Evolutionary conservation across 192 early-diverging fungal species (phyloP).

Genomic region (Backusella parvicylindrica): DNA sequence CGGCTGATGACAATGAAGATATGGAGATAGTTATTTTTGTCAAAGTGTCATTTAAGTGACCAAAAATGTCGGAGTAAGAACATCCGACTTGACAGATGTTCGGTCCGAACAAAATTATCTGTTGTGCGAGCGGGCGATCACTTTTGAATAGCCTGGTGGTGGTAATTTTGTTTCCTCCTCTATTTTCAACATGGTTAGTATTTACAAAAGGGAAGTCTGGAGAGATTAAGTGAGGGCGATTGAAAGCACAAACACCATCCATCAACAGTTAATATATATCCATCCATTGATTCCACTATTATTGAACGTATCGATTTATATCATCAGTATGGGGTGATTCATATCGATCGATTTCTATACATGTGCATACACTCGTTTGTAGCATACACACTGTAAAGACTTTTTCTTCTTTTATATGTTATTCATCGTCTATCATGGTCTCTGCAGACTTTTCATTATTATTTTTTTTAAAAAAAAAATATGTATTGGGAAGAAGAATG

Average conservation of each 20-base stretch:
- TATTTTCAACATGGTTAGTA: slow-evolving; percentile 17
- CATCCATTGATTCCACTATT: not conserved
- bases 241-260: not conserved
- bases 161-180: slow-evolving; percentile 7
- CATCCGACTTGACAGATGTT: not conserved
- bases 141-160: not conserved
- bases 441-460: not conserved
- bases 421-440: not conserved
- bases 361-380: not conserved
- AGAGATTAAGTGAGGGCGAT: not conserved
- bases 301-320: not conserved
- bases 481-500: not conserved
- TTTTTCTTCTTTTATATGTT: not conserved
- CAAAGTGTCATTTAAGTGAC: no score
- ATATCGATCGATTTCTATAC: not conserved
- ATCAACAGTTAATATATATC: not conserved
- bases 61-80: no score
- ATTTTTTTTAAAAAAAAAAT: not conserved
- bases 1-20: no score
- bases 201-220: slow-evolving; percentile 2
- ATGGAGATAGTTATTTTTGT: no score
- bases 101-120: not conserved
- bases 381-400: not conserved
- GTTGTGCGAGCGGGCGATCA: not conserved
- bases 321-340: not conserved